Evolutionary conservation across 257 asterid species (phyloP).

Genomic region (Sherardia arvensis): DNA sequence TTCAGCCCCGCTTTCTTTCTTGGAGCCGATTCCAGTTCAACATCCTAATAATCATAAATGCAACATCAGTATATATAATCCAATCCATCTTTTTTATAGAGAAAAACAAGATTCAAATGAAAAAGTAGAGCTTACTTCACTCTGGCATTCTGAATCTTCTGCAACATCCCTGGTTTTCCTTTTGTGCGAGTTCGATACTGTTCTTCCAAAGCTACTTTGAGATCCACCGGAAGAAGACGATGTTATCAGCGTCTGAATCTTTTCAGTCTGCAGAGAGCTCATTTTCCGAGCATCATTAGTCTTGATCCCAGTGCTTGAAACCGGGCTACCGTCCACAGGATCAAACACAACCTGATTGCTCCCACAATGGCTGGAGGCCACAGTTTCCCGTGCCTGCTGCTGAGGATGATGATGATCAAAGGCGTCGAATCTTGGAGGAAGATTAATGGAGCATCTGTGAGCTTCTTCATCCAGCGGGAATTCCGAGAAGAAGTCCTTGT

Average conservation of each 20-base stretch:
- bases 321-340: conserved; percentile 30
- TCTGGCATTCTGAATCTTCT: conserved; percentile 60
- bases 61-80: neutral
- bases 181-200: conserved; percentile 35
- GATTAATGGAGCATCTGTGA: conserved; percentile 14
- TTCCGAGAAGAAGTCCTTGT: conserved; percentile 53
- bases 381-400: conserved; percentile 25
- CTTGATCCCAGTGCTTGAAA: conserved; percentile 25
- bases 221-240: conserved; percentile 72
- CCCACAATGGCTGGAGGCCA: conserved; percentile 70
- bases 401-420: conserved; percentile 9
- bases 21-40: conserved; percentile 46
- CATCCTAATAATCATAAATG: conserved; percentile 34
- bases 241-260: conserved; percentile 30
- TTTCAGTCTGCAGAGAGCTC: conserved; percentile 24
- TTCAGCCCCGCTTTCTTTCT: conserved; percentile 47
- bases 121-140: conserved; percentile 47
- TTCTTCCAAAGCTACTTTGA: conserved; percentile 45
- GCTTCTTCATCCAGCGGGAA: conserved; percentile 21
- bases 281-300: conserved; percentile 17
- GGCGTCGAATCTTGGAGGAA: conserved; percentile 37
- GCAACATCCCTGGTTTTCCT: conserved; percentile 46
- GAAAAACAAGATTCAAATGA: neutral
- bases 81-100: too few relatives aligned
- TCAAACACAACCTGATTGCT: conserved; percentile 55